Evolutionary conservation across 2,329 filamentous ascomycete species (phyloP).

Genomic region (Claviceps quebecensis): DNA sequence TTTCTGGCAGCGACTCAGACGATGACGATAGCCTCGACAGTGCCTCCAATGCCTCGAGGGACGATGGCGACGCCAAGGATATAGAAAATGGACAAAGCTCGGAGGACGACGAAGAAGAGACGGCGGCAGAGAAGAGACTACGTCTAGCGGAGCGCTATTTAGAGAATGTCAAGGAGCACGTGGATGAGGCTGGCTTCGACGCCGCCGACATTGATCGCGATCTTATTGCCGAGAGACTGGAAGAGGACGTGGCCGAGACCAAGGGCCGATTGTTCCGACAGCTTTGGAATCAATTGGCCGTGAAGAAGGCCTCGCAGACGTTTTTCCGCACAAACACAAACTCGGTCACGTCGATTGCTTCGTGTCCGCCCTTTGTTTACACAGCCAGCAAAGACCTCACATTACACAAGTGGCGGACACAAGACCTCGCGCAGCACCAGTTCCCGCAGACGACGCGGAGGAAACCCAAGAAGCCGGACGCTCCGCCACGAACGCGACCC

Average conservation of each 20-base stretch:
- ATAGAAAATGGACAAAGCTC: constrained; percentile 34
- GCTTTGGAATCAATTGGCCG: constrained; percentile 60
- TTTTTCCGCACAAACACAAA: constrained; percentile 69
- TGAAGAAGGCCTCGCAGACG: constrained; percentile 51
- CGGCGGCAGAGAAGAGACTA: constrained; percentile 73
- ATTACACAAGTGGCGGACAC: constrained; percentile 81
- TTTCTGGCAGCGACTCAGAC: constrained; percentile 70
- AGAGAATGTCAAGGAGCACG: constrained; percentile 73
- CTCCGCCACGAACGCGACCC: constrained; percentile 47
- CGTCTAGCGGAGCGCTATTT: constrained; percentile 86
- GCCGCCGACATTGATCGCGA: constrained; percentile 88
- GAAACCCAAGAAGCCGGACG: constrained; percentile 43
- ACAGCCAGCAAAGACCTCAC: constrained; percentile 76
- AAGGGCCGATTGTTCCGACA: constrained; percentile 82
- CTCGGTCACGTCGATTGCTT: constrained; percentile 65
- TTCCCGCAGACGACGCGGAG: constrained; percentile 43
- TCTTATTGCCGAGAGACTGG: constrained; percentile 75
- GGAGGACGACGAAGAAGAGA: constrained; percentile 63
- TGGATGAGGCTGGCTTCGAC: constrained; percentile 75
- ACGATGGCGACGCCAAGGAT: constrained; percentile 26
- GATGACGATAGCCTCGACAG: constrained; percentile 38
- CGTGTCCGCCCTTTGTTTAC: constrained; percentile 69
- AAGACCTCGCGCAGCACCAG: constrained; percentile 47
- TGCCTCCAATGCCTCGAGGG: constrained; percentile 22
- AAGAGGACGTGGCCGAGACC: constrained; percentile 82